phyloP scores from a whole-genome alignment of 1,284 basidiomycete genomes.

The Ustilago esculenta region DNA sequence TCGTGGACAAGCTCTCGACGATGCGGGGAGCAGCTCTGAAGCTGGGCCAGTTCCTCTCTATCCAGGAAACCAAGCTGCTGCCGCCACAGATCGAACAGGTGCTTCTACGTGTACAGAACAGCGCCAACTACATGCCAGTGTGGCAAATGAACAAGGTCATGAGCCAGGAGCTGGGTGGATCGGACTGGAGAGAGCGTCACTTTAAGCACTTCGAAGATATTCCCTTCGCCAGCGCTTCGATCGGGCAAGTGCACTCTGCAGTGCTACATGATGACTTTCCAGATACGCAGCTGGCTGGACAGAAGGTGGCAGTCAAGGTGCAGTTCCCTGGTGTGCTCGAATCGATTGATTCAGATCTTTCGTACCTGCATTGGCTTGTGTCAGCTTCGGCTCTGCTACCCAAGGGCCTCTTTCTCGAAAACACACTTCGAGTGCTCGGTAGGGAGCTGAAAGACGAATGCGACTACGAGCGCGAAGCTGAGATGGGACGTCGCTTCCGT shows the following conservation, averaged over 20 bases:
- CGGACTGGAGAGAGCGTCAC: constrained; percentile 75
- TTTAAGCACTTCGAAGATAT: constrained; percentile 83
- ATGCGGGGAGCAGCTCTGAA: constrained; percentile 98
- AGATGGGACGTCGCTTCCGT: constrained; percentile 75
- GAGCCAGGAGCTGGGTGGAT: constrained; percentile 75
- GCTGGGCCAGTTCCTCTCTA: constrained; percentile 95
- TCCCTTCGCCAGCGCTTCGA: constrained; percentile 95
- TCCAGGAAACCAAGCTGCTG: constrained; percentile 77
- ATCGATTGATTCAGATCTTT: constrained; percentile 86
- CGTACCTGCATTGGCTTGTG: constrained; percentile 84
- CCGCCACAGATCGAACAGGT: constrained; percentile 89
- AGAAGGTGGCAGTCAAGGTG: constrained; percentile 84
- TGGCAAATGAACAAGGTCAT: constrained; percentile 95
- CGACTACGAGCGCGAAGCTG: constrained; percentile 87
- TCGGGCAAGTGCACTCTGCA: constrained; percentile 92
- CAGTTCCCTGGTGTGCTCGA: constrained; percentile 92
- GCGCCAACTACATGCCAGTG: constrained; percentile 97
- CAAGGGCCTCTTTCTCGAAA: constrained; percentile 79
- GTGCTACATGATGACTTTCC: constrained; percentile 69
- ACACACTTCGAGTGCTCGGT: constrained; percentile 87
- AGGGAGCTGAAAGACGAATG: constrained; percentile 95
- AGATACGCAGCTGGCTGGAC: constrained; percentile 49
- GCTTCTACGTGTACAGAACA: constrained; percentile 88
- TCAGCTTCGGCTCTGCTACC: constrained; percentile 84
- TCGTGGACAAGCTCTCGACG: constrained; percentile 89